These are phyloP conservation scores for Penicillium fimorum DNA, from an alignment of 495 filamentous ascomycete genomes.

Conservation along the genomic window DNA sequence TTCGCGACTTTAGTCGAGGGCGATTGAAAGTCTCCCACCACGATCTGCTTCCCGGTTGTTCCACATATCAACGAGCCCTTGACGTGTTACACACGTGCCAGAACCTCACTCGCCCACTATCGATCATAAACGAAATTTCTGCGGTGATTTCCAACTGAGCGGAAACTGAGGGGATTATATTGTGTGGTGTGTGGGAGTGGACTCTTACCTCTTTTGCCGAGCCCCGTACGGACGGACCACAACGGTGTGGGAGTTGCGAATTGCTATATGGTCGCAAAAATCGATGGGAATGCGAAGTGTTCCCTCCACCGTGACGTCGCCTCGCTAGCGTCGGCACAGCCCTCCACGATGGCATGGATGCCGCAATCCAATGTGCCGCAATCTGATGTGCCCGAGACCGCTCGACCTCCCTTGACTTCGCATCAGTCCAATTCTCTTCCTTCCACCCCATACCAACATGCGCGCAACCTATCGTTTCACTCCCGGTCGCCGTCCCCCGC, in stretches of 20 bases:
- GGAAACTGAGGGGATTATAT: conserved; percentile 20
- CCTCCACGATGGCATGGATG: conserved; percentile 45
- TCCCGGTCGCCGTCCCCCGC: conserved; percentile 85
- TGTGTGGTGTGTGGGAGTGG: conserved; percentile 22
- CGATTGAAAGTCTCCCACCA: conserved; percentile 8
- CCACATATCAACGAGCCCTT: conserved; percentile 3
- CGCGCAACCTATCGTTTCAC: conserved; percentile 77
- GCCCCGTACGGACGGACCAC: conserved; percentile 18
- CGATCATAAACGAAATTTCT: background rate
- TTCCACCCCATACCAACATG: conserved; percentile 87
- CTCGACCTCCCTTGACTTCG: conserved; percentile 47
- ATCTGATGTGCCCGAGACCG: conserved; percentile 38
- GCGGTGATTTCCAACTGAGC: conserved; percentile 11
- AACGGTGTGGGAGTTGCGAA: conserved; percentile 13
- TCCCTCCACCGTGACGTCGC: conserved; percentile 42
- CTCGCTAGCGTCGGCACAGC: conserved; percentile 44
- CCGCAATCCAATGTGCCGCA: conserved; percentile 30
- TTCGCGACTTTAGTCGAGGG: conserved; percentile 10
- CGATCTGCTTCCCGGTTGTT: background rate
- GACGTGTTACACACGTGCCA: background rate
- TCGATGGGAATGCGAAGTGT: conserved; percentile 47
- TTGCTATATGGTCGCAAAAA: conserved; percentile 47
- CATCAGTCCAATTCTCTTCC: conserved; percentile 89
- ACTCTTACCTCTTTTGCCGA: conserved; percentile 20
- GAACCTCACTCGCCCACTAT: background rate